A percentile compares a stretch with the other conserved stretches of the same genome.
Conservation (phyloP, 73 alveolate genomes). For the Tetrahymena elliotti region DNA sequence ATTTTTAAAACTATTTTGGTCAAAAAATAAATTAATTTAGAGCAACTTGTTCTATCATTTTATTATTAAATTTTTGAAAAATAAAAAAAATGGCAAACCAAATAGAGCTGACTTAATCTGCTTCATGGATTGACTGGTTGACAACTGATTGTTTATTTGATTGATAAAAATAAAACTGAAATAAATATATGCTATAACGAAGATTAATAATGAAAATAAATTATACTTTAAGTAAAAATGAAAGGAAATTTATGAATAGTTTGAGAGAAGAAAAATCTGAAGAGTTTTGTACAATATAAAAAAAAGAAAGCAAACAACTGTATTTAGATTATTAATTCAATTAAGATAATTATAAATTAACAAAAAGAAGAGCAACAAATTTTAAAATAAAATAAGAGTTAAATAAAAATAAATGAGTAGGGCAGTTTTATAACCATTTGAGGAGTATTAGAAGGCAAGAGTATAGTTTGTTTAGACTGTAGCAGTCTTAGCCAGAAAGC, state of each 20-base stretch:
- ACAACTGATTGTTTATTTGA: not conserved
- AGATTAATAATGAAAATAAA: not conserved
- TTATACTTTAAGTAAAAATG: not conserved
- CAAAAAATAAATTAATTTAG: too few relatives aligned
- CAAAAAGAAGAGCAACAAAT: not conserved
- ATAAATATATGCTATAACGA: not conserved
- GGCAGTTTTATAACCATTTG: constrained; percentile 95
- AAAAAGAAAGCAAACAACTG: not conserved
- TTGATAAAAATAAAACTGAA: not conserved
- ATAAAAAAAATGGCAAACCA: not conserved
- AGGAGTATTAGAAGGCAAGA: constrained; percentile 97
- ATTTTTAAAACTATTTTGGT: too few relatives aligned
- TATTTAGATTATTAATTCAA: not conserved
- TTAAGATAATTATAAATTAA: not conserved
- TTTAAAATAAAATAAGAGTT: constrained; percentile 13
- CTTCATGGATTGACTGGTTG: too few relatives aligned
- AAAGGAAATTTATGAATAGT: not conserved
- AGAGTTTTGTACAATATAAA: not conserved
- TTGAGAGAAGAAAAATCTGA: not conserved
- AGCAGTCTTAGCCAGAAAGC: constrained; percentile 99
- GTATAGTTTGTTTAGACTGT: constrained; percentile 98
- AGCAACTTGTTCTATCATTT: too few relatives aligned
- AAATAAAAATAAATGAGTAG: constrained; percentile 62
- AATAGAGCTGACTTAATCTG: not conserved
- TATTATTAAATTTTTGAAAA: too few relatives aligned